Evolutionary conservation across 805 yeast species (phyloP).

Genomic region (Grigorovia humatica): DNA sequence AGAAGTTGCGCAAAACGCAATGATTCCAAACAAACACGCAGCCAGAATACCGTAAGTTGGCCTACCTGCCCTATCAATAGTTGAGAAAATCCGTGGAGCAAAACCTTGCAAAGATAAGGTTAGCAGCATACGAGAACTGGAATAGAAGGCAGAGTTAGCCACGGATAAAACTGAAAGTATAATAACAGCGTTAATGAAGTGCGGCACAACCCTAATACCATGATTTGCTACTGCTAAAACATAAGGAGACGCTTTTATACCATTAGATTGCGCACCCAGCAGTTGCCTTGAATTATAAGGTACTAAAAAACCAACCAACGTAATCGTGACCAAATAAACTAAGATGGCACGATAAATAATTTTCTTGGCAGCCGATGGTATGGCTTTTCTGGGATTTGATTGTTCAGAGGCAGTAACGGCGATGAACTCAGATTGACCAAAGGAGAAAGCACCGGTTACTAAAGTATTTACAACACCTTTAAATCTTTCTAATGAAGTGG

Average conservation of each 20-base stretch:
- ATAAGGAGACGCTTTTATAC: slow-evolving; percentile 55
- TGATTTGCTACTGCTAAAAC: slow-evolving; percentile 51
- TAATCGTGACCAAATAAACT: slow-evolving; percentile 39
- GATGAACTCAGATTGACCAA: slow-evolving; percentile 52
- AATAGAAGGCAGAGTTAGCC: slow-evolving; percentile 66
- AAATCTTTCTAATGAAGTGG: slow-evolving; percentile 33
- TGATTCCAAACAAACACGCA: slow-evolving; percentile 45
- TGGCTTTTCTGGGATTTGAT: slow-evolving; percentile 42
- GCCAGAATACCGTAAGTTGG: slow-evolving; percentile 48
- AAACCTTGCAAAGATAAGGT: slow-evolving; percentile 63
- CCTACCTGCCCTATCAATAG: slow-evolving; percentile 49
- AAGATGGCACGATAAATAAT: slow-evolving; percentile 45
- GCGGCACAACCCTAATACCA: slow-evolving; percentile 56
- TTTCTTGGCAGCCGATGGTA: slow-evolving; percentile 47
- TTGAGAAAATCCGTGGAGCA: slow-evolving; percentile 46
- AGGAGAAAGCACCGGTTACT: slow-evolving; percentile 49
- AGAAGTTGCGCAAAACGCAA: slow-evolving; percentile 60
- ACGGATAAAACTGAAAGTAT: slow-evolving; percentile 63
- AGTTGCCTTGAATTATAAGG: slow-evolving; percentile 38
- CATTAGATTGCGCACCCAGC: slow-evolving; percentile 34
- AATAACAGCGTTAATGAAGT: slow-evolving; percentile 64
- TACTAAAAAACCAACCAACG: slow-evolving; percentile 42
- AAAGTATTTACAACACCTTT: slow-evolving; percentile 46
- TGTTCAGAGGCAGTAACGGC: slow-evolving; percentile 53
- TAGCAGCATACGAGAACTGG: slow-evolving; percentile 60